phyloP scores from a whole-genome alignment of 2,329 filamentous ascomycete genomes.

The Thielaviopsis musarum region DNA sequence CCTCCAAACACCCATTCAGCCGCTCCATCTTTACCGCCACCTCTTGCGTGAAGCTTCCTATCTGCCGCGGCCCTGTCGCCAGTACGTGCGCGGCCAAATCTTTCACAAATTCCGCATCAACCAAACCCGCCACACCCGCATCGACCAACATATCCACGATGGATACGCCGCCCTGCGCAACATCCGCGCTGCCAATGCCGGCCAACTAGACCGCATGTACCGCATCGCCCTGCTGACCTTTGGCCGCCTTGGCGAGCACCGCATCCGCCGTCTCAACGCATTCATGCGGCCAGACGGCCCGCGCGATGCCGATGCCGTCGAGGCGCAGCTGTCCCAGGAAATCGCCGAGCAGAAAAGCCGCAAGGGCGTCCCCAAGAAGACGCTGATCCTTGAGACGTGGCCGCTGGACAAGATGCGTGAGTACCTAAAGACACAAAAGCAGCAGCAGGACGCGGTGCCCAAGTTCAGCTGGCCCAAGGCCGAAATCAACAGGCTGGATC shows the following conservation, averaged over 20 bases:
- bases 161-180: slow-evolving; percentile 28
- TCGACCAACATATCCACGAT: slow-evolving; percentile 21
- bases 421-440: slow-evolving; percentile 26
- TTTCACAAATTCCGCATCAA: slow-evolving; percentile 29
- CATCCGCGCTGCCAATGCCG: slow-evolving; percentile 36
- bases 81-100: slow-evolving; percentile 27
- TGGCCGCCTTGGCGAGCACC: slow-evolving; percentile 33
- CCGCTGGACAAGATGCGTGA: slow-evolving; percentile 27
- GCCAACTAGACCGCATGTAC: slow-evolving; percentile 29
- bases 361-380: slow-evolving; percentile 3
- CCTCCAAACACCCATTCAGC: slow-evolving; percentile 16
- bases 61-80: slow-evolving; percentile 34
- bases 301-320: slow-evolving; percentile 25
- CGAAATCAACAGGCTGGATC: slow-evolving; percentile 17
- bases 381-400: slow-evolving; percentile 31
- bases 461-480: slow-evolving; percentile 18
- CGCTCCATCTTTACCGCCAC: slow-evolving; percentile 37
- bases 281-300: slow-evolving; percentile 24
- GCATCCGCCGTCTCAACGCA: slow-evolving; percentile 29
- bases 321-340: slow-evolving; percentile 16
- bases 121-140: slow-evolving; percentile 17
- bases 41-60: slow-evolving; percentile 45
- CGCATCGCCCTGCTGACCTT: slow-evolving; percentile 32
- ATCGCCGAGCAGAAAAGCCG: not conserved
- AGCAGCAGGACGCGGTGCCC: slow-evolving; percentile 17